Base-by-base conservation (phyloP, 2,329 filamentous ascomycete species). In the Neonectria neomacrospora region DNA sequence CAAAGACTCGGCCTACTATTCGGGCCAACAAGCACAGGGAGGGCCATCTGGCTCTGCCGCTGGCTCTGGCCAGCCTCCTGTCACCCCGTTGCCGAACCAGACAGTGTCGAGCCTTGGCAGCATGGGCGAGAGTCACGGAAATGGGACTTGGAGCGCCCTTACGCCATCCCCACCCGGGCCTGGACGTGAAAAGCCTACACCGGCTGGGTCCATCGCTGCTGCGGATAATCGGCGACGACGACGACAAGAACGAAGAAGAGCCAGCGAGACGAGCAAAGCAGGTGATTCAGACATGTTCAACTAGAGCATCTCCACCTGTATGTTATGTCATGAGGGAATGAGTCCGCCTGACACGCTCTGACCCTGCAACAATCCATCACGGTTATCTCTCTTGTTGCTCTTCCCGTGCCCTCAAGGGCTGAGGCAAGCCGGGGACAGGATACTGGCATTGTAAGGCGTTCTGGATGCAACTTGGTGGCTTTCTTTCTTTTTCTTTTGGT, bases 1-100 rank as follows among this genome's bases (percentile, higher is more conserved):
- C 11, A 90, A 89, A 70, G 88, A 90, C 71, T 88, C 86, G 47
- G 85, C 86, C 9, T 89, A 90, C 70, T 89, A 88, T 71, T 87
- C 86, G 3, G 85, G 85, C n/a, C 74, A 75, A 50, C 70, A 81
- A 2, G 79, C 80, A 3, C 80, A 80, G 16, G 79, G 81, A n/a
- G 81, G 79, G 8, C 78, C 80, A 2, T 74, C 77, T 5, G 67
- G 64, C 11, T 58, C 66, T 55, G n/a, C n/a, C n/a, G n/a, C n/a
- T n/a, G 45, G 48, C n/a, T 22, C 53, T 16, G 32, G 11, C 3
- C 58, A 45, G 6, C 53, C 53, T 23, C 60, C 60, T 11, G 44
- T 42, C n/a, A 63, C 63, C 16, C 78, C 78, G 1, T 78, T 76
- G 3, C 76, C 76, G 34, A 73, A 68, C 3, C 74, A 75, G 55